Conservation (phyloP, 2,329 filamentous ascomycete genomes). For the Eurotiales sp. region DNA sequence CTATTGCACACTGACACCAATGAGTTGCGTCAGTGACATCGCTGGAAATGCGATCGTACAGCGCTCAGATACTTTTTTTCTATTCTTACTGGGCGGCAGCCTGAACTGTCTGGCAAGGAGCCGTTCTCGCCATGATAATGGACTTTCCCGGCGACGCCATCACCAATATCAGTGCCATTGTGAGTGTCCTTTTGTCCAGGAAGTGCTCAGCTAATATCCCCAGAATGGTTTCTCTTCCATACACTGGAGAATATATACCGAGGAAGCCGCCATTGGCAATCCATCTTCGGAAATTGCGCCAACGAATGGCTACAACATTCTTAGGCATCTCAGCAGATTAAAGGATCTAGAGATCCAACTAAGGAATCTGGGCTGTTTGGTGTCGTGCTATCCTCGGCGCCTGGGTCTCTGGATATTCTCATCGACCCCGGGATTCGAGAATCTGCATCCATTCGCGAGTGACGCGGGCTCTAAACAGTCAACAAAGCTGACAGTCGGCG, state of each 20-base stretch:
- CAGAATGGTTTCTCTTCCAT: conserved; percentile 43
- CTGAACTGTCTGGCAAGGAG: conserved; percentile 15
- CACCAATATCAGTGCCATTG: conserved; percentile 41
- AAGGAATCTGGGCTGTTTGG: conserved; percentile 34
- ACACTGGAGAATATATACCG: conserved; percentile 42
- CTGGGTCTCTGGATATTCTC: conserved; percentile 41
- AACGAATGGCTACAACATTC: conserved; percentile 34
- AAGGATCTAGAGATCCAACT: conserved; percentile 36
- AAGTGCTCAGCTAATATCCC: conserved; percentile 19
- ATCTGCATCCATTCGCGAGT: conserved; percentile 26
- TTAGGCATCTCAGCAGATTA: conserved; percentile 37
- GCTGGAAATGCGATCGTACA: conserved; percentile 34
- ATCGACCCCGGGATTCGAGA: conserved; percentile 34
- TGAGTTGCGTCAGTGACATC: conserved; percentile 2
- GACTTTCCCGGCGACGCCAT: conserved; percentile 41
- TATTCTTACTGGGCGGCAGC: conserved; percentile 25
- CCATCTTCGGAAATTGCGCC: conserved; percentile 29
- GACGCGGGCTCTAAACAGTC: conserved; percentile 20
- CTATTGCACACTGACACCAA: conserved; percentile 4
- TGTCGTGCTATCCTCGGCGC: conserved; percentile 34
- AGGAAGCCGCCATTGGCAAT: conserved; percentile 28
- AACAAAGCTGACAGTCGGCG: conserved; percentile 28
- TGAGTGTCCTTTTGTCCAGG: conserved; percentile 24
- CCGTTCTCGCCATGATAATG: conserved; percentile 31
- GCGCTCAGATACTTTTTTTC: conserved; percentile 19